These are phyloP conservation scores for Perilla frutescens DNA, from an alignment of 257 asterid species.

Conservation along the genomic window DNA sequence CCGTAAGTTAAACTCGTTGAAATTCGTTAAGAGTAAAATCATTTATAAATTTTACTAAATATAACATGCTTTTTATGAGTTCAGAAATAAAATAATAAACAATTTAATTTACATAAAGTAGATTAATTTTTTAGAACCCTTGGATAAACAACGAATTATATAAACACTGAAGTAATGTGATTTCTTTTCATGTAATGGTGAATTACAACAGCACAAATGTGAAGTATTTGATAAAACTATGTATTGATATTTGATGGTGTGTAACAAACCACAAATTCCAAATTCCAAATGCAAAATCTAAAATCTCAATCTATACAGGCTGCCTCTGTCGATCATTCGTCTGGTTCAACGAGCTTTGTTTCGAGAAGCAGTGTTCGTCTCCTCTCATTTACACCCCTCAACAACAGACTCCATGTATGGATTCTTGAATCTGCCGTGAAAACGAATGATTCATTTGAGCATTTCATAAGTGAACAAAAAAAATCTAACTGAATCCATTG, in stretches of 20 bases:
- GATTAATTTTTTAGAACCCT: no score
- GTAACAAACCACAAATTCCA: not conserved
- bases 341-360: not conserved
- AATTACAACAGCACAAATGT: not conserved
- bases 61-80: no score
- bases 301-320: not conserved
- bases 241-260: not conserved
- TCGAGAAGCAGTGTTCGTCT: not conserved
- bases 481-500: not conserved
- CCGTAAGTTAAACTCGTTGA: no score
- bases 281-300: not conserved
- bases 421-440: constrained; percentile 38
- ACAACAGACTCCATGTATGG: not conserved
- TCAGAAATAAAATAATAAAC: no score
- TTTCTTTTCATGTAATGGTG: no score
- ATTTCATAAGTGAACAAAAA: no score
- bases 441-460: not conserved
- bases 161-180: not conserved
- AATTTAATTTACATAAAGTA: no score
- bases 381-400: constrained; percentile 1
- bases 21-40: not conserved
- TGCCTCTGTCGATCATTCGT: no score
- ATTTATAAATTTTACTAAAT: no score
- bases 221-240: not conserved
- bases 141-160: not conserved